Base-by-base conservation (phyloP, 2,329 filamentous ascomycete genomes). In the Scedosporium dehoogii region DNA sequence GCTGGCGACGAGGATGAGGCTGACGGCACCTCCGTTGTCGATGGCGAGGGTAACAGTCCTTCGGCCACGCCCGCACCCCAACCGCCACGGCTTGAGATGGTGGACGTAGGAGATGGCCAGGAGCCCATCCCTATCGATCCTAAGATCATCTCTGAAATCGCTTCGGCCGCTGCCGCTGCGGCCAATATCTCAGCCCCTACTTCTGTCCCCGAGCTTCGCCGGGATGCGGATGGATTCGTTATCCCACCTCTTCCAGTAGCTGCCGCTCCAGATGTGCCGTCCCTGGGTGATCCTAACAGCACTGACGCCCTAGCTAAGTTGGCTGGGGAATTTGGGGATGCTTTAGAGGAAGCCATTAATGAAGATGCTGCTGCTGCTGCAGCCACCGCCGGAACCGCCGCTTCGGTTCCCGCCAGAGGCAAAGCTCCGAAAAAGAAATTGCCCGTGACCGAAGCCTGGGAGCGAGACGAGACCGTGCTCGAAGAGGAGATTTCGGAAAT, bases 401-500 rank as follows among this genome's bases (percentile, higher is more conserved):
- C 27, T 10, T 23, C 27, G 51, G 23, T 14, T 18, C 55, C 23
- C 18, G 48, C 55, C 48, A 27, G 41, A 60, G n/a, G 59, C 23
- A 14, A 75, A 51, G 46, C 16, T 4, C 66, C 71, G 10, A 78
- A 74, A 59, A 73, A 80, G 0, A 78, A 79, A 29, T 72, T 86
- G 58, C 80, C 78, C 1, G 83, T 86, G 63, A 80, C 84, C 60
- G 82, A 86, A 12, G 85, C 86, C 63, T 86, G 85, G 83, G 79
- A 82, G 61, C 75, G 78, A 25, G 83, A 85, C 57, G 88, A 90
- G 68, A 81, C 84, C 65, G 80, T 83, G 58, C 77, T 92, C 0
- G 87, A 90, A 69, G 76, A 81, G 18, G 86, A 91, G 69, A 91
- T 93, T 69, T 83, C 85, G 12, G 83, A 86, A 64, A 84, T 90